These are phyloP conservation scores for Boletus rex-veris DNA, from an alignment of 768 basidiomycete species.

Conservation along the genomic window DNA sequence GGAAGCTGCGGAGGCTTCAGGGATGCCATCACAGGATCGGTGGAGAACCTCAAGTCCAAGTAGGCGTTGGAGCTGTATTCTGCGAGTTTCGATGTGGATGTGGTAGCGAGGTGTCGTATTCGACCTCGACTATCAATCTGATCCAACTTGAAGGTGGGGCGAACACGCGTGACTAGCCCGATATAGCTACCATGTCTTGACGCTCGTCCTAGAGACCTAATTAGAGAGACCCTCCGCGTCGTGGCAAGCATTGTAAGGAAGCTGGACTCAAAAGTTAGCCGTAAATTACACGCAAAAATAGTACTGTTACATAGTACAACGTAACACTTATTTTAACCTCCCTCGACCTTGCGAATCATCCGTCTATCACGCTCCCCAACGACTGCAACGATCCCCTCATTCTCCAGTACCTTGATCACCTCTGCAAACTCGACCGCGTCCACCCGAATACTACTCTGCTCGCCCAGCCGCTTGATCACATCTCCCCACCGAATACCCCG, in stretches of 20 bases:
- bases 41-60: slow-evolving; percentile 4
- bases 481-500: slow-evolving; percentile 79
- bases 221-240: not conserved
- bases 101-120: slow-evolving; percentile 7
- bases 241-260: not conserved
- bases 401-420: slow-evolving; percentile 73
- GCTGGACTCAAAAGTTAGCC: not conserved
- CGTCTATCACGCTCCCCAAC: slow-evolving; percentile 84
- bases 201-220: not conserved
- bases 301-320: not conserved
- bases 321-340: slow-evolving; percentile 18
- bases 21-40: slow-evolving; percentile 37
- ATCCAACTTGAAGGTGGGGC: not conserved
- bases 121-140: not conserved
- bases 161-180: not conserved
- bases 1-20: slow-evolving; percentile 65
- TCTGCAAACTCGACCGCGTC: slow-evolving; percentile 79
- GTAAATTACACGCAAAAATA: no score
- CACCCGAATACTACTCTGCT: slow-evolving; percentile 81
- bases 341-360: slow-evolving; percentile 68
- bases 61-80: not conserved
- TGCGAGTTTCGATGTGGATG: not conserved
- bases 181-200: slow-evolving; percentile 12
- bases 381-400: slow-evolving; percentile 83
- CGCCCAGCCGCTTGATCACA: slow-evolving; percentile 70